A percentile compares a stretch with the other conserved stretches of the same genome.
Evolutionary conservation across 371 early-diverging fungal genomes (phyloP).

Genomic region (Rhizopus stolonifer): DNA sequence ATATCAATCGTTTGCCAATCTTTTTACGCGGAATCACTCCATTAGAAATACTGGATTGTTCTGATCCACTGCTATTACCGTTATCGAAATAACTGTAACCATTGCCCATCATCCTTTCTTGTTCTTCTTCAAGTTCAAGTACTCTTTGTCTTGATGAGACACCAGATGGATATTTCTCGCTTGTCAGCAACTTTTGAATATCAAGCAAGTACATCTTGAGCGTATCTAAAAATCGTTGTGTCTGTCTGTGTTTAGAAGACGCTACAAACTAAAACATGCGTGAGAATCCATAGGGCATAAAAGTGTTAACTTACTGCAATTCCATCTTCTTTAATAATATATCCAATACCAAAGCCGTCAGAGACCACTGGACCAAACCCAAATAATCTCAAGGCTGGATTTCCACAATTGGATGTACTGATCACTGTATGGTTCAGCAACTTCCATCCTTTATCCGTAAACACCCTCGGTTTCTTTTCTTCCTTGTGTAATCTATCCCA

Average conservation of each 20-base stretch:
- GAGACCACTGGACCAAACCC: constrained; percentile 92
- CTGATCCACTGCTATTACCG: constrained; percentile 22
- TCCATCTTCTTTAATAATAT: constrained; percentile 79
- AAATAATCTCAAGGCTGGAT: constrained; percentile 80
- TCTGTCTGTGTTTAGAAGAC: constrained; percentile 60
- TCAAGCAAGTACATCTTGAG: constrained; percentile 44
- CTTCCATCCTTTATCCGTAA: constrained; percentile 67
- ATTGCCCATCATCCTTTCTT: constrained; percentile 17
- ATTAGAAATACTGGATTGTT: constrained; percentile 5
- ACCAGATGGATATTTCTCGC: constrained; percentile 52
- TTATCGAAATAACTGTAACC: constrained; percentile 60
- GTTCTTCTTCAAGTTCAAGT: constrained; percentile 42
- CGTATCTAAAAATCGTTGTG: constrained; percentile 48
- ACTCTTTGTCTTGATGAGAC: constrained; percentile 43
- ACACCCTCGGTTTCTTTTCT: constrained; percentile 66
- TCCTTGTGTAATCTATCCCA: constrained; percentile 49
- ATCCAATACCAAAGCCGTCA: constrained; percentile 90
- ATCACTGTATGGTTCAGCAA: constrained; percentile 71
- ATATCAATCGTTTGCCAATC: constrained; percentile 40
- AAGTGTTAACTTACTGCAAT: constrained; percentile 44
- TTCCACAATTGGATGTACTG: constrained; percentile 86
- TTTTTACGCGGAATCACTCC: constrained; percentile 21
- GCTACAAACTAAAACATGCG: constrained; percentile 40
- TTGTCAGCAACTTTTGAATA: constrained; percentile 38
- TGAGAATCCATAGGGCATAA: neutral